Evolutionary conservation across 106 monocot species (phyloP), one percentile per base, ranked within the genome.

Genomic region (Acorus calamus): DNA sequence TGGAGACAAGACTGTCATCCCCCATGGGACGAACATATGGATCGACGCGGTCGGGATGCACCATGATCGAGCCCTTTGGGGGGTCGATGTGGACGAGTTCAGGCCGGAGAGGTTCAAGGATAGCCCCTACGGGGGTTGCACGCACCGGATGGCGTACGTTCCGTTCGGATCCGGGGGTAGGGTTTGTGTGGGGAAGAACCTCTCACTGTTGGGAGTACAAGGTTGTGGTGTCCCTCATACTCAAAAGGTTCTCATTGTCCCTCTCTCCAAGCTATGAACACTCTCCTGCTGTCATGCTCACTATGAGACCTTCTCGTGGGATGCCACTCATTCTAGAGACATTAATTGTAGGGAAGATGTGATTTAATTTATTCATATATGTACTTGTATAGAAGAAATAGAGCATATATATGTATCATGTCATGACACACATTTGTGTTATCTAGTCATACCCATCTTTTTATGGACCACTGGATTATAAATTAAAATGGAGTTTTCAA

Each of bases 11-110:
- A 28, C 64, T 0, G 59, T 83, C 41, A 75, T 93, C 52, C 83
- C 88, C 0, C 78, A 79, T 52, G 86, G 93, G 5, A 93, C 89
- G 13, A 89, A 86, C 74, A 75, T 89, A 74, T 89, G 89, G 89
- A 47, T 89, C 42, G 89, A 85, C 51, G 62, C 71, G 4, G 76
- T 89, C 2, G 83, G 65, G 0, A 78, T 93, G 85, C 93, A 93
- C 73, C 93, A 83, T 43, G 93, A 93, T 43, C 51, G 44, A 1
- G 53, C 7, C 0, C 73, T 93, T 3, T 93, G 93, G 93, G 89
- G 93, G 11, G 74, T 68, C 7, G 93, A 89, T 42, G 89, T 63
- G 52, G 13, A 79, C 53, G 76, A 86, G 64, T 93, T 93, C 80
- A 67, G 53, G 8, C 93, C 93, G 41, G 83, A 86, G 77, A 66